Percentiles rank a stretch among this genome's conserved stretches.
Evolutionary conservation across 164 flowering plant species (phyloP).

Genomic region (Piper longum): DNA sequence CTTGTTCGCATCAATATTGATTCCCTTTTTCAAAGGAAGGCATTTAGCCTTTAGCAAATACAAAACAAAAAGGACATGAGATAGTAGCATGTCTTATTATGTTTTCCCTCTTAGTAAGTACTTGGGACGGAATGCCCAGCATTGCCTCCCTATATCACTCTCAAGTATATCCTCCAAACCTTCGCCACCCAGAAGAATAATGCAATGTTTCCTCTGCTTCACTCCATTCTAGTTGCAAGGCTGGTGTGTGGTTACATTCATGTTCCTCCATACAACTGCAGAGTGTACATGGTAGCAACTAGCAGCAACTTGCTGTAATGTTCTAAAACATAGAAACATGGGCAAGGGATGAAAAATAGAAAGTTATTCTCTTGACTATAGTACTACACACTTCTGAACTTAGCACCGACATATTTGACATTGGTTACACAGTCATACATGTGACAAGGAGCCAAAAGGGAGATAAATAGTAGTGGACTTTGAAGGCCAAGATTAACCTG

Average conservation of each 20-base stretch:
- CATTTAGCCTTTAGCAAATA: no score
- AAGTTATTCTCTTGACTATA: neutral
- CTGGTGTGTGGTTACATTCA: neutral
- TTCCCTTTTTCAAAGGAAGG: no score
- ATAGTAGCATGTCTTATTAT: no score
- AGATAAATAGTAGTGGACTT: neutral
- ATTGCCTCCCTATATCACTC: neutral
- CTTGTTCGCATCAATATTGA: no score
- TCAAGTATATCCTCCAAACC: neutral
- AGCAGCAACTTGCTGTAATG: neutral
- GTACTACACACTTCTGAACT: neutral
- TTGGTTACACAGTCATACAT: neutral
- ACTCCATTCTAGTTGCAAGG: neutral
- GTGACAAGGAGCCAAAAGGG: neutral
- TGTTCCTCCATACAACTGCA: neutral
- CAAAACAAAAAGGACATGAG: no score
- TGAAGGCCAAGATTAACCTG: neutral
- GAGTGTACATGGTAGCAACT: neutral
- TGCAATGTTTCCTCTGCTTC: neutral
- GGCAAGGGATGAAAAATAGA: neutral
- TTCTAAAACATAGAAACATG: neutral
- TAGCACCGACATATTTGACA: neutral
- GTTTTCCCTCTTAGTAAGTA: no score
- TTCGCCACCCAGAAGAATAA: neutral
- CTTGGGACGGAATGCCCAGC: neutral